Evolutionary conservation across 495 filamentous ascomycete species (phyloP), one percentile per base, ranked within the genome.

Genomic region (Friedmanniomyces simplex): DNA sequence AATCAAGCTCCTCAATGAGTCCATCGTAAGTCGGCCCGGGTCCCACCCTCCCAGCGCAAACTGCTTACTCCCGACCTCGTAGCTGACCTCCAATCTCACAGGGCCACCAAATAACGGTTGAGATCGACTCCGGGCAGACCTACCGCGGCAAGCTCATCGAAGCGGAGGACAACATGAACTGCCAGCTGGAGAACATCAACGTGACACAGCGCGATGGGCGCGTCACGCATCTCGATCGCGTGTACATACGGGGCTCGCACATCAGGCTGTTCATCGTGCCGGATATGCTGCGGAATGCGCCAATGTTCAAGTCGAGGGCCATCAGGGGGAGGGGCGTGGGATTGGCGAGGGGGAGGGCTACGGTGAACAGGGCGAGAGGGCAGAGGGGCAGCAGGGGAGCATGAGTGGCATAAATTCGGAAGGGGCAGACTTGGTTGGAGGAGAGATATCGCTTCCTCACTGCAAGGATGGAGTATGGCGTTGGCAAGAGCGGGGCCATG

Each of bases 151-250:
- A 96, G 74, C 83, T 99, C 22, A 80, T 99, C 47, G 93, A 98
- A 84, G 93, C 91, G 68, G 93, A 99, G 76, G 93, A 99, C 76
- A 97, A 96, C 77, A 99, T 99, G 93, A 99, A 99, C 73, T 88
- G 96, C 43, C 93, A 99, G 70, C 85, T 99, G 52, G 95, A 94
- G 74, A 94, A 97, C 72, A 96, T 97, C 74, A 96, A 91, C 47
- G 91, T 97, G 55, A 99, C 93, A 36, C 93, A 94, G 48, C 90
- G 94, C 69, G 93, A 99, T 73, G 93, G 93, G 18, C 87, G 91
- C 70, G 93, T 99, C 58, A 91, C 87, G 66, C 94, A 99, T 81
- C 80, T 99, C 54, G 93, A 99, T 67, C 93, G 96, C 71, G 89
- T 97, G 36, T 99, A 99, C 71, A 96, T 99, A 64, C 87, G 93